Conservation (phyloP, 352 stramenopile species). For the Phytopythium sindhum region DNA sequence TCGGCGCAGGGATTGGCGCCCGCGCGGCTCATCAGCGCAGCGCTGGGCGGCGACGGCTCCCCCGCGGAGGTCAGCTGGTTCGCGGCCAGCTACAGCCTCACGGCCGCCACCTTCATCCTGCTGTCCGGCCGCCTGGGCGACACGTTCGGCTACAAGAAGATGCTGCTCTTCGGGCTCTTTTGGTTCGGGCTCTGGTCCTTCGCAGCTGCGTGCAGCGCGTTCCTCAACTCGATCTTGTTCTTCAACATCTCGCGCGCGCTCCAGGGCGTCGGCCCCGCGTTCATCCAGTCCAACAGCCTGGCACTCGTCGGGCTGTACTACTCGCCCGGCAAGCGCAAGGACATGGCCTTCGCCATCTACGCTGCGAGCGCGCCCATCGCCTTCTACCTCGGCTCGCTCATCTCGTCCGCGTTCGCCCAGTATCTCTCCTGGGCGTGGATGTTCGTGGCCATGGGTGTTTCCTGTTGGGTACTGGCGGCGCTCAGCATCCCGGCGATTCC, state of each 20-base stretch:
- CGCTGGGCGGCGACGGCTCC: slow-evolving; percentile 2
- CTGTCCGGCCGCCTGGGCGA: not conserved
- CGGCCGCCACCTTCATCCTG: slow-evolving; percentile 4
- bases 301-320: slow-evolving; percentile 4
- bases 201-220: not conserved
- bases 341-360: slow-evolving; percentile 6
- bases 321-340: not conserved
- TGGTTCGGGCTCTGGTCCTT: slow-evolving; percentile 9
- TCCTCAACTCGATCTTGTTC: slow-evolving; percentile 3
- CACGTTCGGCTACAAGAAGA: slow-evolving; percentile 4
- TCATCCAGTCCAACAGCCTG: slow-evolving; percentile 1
- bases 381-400: not conserved
- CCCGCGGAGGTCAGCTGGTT: slow-evolving; percentile 5
- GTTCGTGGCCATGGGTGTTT: slow-evolving; percentile 3
- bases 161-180: not conserved
- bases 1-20: slow-evolving; percentile 2
- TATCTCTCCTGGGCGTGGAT: slow-evolving; percentile 1
- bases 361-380: not conserved
- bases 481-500: not conserved
- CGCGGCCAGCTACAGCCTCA: slow-evolving; percentile 9
- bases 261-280: slow-evolving; percentile 2
- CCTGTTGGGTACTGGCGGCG: not conserved
- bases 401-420: slow-evolving; percentile 5
- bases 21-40: slow-evolving; percentile 2
- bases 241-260: slow-evolving; percentile 7